Base-by-base conservation (phyloP, 192 early-diverging fungal genomes). In the Coemansia sp. region DNA sequence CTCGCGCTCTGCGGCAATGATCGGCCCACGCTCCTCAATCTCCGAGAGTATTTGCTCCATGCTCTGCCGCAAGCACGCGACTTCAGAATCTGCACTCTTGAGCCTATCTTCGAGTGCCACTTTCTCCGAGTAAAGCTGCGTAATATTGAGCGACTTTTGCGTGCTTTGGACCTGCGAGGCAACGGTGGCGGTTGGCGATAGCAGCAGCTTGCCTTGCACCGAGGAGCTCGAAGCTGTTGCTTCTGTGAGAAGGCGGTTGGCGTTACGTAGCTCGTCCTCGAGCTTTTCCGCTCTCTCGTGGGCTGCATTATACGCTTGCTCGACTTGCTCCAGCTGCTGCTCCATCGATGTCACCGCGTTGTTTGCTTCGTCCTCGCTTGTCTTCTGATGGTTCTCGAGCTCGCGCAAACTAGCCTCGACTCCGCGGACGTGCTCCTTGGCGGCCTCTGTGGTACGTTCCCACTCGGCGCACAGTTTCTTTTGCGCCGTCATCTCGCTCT, bases 401-500 rank as follows among this genome's bases (percentile, higher is more conserved):
- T 83, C 73, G n/a, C 54, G 59, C 55, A 84, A 29, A 52, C 69
- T 79, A 33, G 73, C 66, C 54, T 89, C 83, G 57, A 88, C 72
- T 50, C 86, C 84, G 7, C 75, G 76, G 29, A 85, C 68, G 9
- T 84, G 81, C 19, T 64, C 61, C 62, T 87, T 88, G 59, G 82
- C 76, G 1, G 85, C 84, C 17, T 76, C 70, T 4, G 84, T 84
- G 34, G 80, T 81, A 23, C 79, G 74, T 67, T 87, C 84, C 76
- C 83, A 89, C 40, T 90, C 81, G 11, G 77, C 84, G 22, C 83
- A 82, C 33, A 90, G 77, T 54, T 83, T 81, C 56, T 83, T 85
- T 67, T 90, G 90, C 5, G 85, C 79, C 13, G 77, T 82, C 85
- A 90, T 89, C 56, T 91, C 90, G 61, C 70, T 79, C 25, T 82